Conservation (phyloP, 2,329 filamentous ascomycete species). For the Lojkania enalia region DNA sequence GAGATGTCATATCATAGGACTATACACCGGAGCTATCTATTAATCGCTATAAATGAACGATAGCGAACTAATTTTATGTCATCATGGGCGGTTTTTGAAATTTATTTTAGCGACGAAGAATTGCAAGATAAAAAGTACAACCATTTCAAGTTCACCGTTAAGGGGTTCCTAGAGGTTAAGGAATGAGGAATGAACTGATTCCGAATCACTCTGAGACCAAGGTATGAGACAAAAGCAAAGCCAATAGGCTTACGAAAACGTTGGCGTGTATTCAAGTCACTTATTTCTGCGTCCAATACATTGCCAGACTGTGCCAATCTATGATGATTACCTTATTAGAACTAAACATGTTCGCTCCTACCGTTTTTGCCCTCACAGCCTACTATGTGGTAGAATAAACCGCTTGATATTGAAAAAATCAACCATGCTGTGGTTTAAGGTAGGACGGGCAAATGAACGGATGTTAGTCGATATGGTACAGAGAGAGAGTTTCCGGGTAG, state of each 20-base stretch:
- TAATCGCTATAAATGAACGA: conserved; percentile 15
- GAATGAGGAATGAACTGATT: conserved; percentile 2
- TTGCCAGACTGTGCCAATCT: conserved; percentile 16
- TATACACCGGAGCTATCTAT: no score
- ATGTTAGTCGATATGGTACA: no score
- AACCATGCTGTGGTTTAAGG: background rate
- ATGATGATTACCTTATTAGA: conserved; percentile 58
- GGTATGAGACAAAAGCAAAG: conserved; percentile 11
- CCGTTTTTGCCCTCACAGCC: conserved; percentile 30
- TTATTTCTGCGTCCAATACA: conserved; percentile 33
- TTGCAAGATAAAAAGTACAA: background rate
- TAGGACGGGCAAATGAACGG: no score
- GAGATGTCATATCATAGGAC: no score
- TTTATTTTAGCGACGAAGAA: no score
- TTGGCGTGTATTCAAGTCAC: conserved; percentile 26
- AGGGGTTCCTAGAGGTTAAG: conserved; percentile 3
- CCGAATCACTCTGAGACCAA: conserved; percentile 6
- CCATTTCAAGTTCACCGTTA: conserved; percentile 3
- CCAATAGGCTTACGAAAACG: conserved; percentile 20
- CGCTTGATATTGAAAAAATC: conserved; percentile 21
- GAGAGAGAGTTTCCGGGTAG: background rate
- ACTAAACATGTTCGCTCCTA: conserved; percentile 60
- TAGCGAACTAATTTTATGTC: conserved; percentile 16
- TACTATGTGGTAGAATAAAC: conserved; percentile 41
- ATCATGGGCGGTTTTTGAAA: conserved; percentile 19